These are phyloP conservation scores for Nemophila menziesii DNA, from an alignment of 257 asterid genomes.

Conservation along the genomic window DNA sequence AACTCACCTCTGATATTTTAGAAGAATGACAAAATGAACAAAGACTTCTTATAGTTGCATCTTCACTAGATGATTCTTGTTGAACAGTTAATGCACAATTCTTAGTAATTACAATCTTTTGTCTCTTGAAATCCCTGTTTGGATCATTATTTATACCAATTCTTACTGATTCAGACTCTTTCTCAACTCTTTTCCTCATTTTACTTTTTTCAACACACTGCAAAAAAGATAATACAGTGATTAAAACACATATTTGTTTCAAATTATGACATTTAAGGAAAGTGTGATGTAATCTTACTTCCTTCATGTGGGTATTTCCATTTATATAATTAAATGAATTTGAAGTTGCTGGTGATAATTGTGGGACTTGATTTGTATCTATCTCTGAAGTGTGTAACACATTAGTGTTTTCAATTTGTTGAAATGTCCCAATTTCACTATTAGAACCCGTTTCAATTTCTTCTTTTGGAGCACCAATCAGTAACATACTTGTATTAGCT, in stretches of 20 bases:
- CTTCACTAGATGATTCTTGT: slow-evolving; percentile 15
- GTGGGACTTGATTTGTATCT: slow-evolving; percentile 36
- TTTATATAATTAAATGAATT: slow-evolving; percentile 33
- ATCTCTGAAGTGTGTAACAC: slow-evolving; percentile 26
- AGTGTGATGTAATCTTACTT: no score
- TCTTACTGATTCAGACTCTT: no score
- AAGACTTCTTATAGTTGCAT: slow-evolving; percentile 21
- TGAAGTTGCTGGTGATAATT: slow-evolving; percentile 44
- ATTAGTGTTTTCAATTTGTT: not conserved
- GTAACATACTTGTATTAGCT: not conserved
- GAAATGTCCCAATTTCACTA: not conserved
- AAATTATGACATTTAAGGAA: no score
- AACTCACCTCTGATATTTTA: slow-evolving; percentile 52
- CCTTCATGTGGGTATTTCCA: no score
- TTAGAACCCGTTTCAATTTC: not conserved
- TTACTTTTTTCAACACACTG: no score
- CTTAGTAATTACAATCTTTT: slow-evolving; percentile 37
- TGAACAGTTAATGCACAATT: slow-evolving; percentile 16
- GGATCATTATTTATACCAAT: no score
- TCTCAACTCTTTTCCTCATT: no score
- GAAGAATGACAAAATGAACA: slow-evolving; percentile 84
- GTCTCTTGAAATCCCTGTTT: slow-evolving; percentile 56
- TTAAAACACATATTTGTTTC: no score
- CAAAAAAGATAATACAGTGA: no score
- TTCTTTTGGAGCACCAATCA: not conserved